Percentiles rank a stretch among this genome's conserved stretches.
phyloP scores from a whole-genome alignment of 768 basidiomycete species.

The Lyophyllum atratum region DNA sequence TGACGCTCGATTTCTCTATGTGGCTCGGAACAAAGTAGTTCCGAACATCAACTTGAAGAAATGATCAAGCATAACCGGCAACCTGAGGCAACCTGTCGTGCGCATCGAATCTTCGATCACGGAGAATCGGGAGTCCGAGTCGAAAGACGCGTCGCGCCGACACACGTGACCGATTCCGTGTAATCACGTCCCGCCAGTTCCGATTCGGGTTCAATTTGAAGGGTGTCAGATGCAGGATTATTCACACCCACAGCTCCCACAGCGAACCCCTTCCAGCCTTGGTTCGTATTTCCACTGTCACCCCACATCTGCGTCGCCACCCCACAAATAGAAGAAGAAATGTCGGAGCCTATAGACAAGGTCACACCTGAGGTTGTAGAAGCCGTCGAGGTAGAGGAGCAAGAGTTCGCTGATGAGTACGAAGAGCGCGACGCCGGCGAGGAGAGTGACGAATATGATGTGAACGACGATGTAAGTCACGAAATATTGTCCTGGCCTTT shows the following conservation, averaged over 20 bases:
- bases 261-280: constrained; percentile 5
- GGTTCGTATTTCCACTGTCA: background rate
- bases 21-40: background rate
- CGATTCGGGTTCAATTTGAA: constrained; percentile 10
- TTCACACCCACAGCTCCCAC: constrained; percentile 20
- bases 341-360: constrained; percentile 20
- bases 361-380: constrained; percentile 12
- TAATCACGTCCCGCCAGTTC: constrained; percentile 17
- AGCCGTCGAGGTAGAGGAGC: constrained; percentile 11
- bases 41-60: background rate
- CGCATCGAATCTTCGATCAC: background rate
- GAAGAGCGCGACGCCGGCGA: constrained; percentile 19
- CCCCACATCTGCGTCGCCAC: background rate
- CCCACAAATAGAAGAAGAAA: background rate
- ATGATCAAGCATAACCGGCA: background rate
- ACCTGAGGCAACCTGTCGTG: no score
- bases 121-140: no score
- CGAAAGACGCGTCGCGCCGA: constrained; percentile 12
- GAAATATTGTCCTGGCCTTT: background rate
- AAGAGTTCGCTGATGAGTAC: constrained; percentile 1
- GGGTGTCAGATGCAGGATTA: constrained; percentile 17
- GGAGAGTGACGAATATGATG: constrained; percentile 24
- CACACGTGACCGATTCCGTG: constrained; percentile 17
- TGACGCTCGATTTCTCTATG: background rate
- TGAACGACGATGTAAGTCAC: constrained; percentile 16